These are phyloP conservation scores for Funneliformis mosseae DNA, from an alignment of 192 early-diverging fungal genomes.

Conservation along the genomic window DNA sequence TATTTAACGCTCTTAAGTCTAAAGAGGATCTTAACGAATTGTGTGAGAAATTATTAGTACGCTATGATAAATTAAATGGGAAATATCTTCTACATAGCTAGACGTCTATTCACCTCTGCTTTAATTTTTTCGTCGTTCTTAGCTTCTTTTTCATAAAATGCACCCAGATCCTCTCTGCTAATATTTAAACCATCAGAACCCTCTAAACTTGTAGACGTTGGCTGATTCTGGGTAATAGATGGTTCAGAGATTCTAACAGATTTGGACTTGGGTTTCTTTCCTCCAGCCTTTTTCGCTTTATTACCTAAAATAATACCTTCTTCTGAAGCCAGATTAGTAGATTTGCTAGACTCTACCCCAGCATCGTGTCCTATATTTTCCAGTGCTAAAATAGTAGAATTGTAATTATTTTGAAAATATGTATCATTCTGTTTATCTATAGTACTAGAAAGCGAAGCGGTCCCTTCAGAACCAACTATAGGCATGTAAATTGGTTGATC, in stretches of 20 bases:
- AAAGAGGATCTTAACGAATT: neutral
- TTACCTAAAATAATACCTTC: no score
- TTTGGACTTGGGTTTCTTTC: neutral
- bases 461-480: no score
- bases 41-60: neutral
- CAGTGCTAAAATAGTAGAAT: no score
- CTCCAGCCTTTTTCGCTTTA: no score
- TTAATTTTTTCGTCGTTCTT: neutral
- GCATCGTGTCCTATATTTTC: no score
- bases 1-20: neutral
- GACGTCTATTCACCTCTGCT: neutral
- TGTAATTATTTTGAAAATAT: no score
- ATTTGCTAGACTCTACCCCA: no score
- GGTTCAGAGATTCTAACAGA: neutral
- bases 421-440: no score
- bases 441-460: no score
- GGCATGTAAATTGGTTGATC: no score
- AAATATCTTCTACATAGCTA: neutral
- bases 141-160: conserved; percentile 5
- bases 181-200: neutral
- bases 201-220: neutral
- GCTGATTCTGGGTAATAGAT: neutral
- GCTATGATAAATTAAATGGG: conserved; percentile 1
- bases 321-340: no score
- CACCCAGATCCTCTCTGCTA: neutral